Conservation (phyloP, 2,329 filamentous ascomycete species). For the Iodosphaeria phyllophila region DNA sequence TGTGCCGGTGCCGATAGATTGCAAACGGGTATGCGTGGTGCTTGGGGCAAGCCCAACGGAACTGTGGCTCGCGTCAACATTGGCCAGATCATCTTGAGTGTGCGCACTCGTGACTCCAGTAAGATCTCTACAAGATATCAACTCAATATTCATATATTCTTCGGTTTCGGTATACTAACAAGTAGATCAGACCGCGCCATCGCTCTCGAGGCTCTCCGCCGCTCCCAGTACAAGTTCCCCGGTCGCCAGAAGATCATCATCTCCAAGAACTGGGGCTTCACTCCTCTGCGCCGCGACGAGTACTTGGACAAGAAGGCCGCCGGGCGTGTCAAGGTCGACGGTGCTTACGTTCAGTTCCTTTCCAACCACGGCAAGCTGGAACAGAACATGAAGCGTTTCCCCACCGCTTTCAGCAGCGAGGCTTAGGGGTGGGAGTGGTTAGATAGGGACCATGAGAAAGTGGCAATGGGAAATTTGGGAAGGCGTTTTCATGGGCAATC, state of each 20-base stretch:
- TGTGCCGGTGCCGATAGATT: constrained; percentile 99
- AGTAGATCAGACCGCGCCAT: constrained; percentile 51
- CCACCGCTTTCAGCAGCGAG: constrained; percentile 67
- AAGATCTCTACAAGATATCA: constrained; percentile 26
- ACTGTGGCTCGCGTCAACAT: constrained; percentile 99
- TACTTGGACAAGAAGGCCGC: constrained; percentile 90
- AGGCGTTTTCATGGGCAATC: too few species aligned
- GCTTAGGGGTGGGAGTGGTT: constrained; percentile 22
- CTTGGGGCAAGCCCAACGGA: constrained; percentile 99
- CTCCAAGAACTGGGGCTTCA: constrained; percentile 99
- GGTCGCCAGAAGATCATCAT: constrained; percentile 99
- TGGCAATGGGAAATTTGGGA: too few species aligned
- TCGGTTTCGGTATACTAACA: constrained; percentile 9
- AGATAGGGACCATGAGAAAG: too few species aligned
- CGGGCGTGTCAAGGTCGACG: constrained; percentile 87
- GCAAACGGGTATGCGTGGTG: constrained; percentile 99
- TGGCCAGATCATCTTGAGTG: constrained; percentile 93
- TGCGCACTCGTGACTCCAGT: constrained; percentile 91
- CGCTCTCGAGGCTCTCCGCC: constrained; percentile 96
- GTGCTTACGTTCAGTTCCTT: constrained; percentile 99
- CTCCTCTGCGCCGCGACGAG: constrained; percentile 90
- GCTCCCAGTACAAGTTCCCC: constrained; percentile 99
- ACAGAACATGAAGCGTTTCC: constrained; percentile 87
- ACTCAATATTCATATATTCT: background rate
- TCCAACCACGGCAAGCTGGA: constrained; percentile 75